Percentiles rank a stretch among this genome's conserved stretches.
These are phyloP conservation scores for Botryotinia convoluta DNA, from an alignment of 2,329 filamentous ascomycete species.

Conservation along the genomic window DNA sequence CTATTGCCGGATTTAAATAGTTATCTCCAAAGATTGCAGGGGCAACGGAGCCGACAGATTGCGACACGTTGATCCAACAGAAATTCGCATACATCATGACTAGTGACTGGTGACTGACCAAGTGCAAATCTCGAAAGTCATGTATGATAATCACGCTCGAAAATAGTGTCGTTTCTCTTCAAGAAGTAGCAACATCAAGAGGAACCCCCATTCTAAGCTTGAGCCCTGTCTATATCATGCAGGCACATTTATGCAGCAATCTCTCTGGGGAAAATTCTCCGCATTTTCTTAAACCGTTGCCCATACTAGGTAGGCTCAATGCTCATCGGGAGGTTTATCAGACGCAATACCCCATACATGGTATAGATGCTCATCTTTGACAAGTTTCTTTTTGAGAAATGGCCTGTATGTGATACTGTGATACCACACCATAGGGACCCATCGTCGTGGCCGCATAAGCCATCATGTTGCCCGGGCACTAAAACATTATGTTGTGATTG, in stretches of 20 bases:
- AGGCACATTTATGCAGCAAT: neutral
- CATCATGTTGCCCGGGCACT: neutral
- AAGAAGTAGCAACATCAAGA: neutral
- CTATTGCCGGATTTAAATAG: neutral
- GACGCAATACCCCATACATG: slow-evolving; percentile 1
- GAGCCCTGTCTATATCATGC: neutral
- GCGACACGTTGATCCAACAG: neutral
- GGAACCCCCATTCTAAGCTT: neutral
- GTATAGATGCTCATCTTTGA: neutral
- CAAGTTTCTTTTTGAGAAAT: neutral
- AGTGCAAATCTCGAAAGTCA: neutral
- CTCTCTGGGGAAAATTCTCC: neutral
- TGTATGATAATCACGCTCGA: neutral
- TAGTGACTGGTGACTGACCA: neutral
- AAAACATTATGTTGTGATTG: neutral
- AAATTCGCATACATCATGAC: neutral
- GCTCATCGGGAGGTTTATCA: neutral
- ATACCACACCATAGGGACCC: neutral
- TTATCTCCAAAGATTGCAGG: slow-evolving; percentile 8
- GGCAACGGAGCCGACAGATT: neutral
- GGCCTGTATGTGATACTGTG: neutral
- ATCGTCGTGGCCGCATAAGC: slow-evolving; percentile 4
- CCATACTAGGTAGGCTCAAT: neutral
- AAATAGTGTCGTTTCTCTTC: neutral
- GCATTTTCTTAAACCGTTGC: neutral